A percentile compares a stretch with the other conserved stretches of the same genome.
phyloP scores from a whole-genome alignment of 1,139 yeast genomes.

The Zygosaccharomyces pseudobailii region DNA sequence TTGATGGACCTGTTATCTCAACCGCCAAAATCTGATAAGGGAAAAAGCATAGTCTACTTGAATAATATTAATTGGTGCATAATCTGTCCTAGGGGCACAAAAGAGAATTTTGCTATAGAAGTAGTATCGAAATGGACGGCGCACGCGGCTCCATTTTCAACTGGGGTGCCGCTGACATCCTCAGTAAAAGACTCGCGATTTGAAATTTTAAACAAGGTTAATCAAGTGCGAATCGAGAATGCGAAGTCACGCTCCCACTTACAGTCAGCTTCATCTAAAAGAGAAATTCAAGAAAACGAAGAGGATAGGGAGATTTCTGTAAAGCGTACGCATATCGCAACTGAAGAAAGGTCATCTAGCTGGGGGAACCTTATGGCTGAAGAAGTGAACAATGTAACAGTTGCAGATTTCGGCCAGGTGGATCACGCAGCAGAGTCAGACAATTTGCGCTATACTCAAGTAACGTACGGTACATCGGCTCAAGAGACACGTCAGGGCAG shows the following conservation, averaged over 20 bases:
- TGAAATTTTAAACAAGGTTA: conserved; percentile 4
- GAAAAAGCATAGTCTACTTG: conserved; percentile 12
- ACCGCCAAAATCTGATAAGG: conserved; percentile 5
- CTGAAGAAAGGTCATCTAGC: conserved; percentile 17
- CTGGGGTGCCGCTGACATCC: not conserved
- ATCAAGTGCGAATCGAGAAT: not conserved
- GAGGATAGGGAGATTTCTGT: not conserved
- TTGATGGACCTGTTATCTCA: conserved; percentile 26
- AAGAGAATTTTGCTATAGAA: conserved; percentile 18
- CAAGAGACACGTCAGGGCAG: conserved; percentile 12
- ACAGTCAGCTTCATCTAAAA: not conserved
- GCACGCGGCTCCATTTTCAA: not conserved
- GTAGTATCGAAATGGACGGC: conserved; percentile 1
- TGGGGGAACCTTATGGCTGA: conserved; percentile 32
- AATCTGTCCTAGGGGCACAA: conserved; percentile 29
- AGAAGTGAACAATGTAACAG: conserved; percentile 9
- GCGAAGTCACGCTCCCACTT: not conserved
- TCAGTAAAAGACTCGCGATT: conserved; percentile 5
- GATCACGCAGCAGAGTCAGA: not conserved
- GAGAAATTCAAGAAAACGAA: not conserved
- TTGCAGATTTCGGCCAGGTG: not conserved
- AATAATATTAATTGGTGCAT: conserved; percentile 33
- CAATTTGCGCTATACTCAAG: conserved; percentile 34
- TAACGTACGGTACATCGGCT: conserved; percentile 31
- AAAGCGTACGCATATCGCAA: not conserved